phyloP scores from a whole-genome alignment of 139 green algal genomes.

The Pedinophyceae sp. region DNA sequence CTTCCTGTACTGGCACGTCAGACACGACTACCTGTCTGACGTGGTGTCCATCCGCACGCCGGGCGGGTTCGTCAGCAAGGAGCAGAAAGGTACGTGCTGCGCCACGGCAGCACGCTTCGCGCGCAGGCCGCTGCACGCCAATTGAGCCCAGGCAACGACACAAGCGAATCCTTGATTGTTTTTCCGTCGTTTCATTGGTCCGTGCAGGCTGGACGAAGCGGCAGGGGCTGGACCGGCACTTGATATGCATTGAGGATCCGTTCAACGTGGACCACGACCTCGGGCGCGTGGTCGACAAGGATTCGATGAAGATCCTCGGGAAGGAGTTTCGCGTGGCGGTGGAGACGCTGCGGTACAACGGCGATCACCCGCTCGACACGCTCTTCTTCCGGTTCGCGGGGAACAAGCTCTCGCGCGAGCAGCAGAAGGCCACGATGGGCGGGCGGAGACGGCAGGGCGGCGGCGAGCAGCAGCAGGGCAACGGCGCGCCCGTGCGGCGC shows the following conservation, averaged over 20 bases:
- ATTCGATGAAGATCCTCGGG: slow-evolving; percentile 24
- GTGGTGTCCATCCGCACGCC: slow-evolving; percentile 54
- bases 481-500: no score
- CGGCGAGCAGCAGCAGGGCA: no score
- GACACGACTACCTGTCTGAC: slow-evolving; percentile 63
- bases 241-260: slow-evolving; percentile 81
- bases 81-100: no score
- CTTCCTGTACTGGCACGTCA: slow-evolving; percentile 63
- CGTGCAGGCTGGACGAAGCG: slow-evolving; percentile 10
- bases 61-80: slow-evolving; percentile 51
- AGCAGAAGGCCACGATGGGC: no score
- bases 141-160: not conserved
- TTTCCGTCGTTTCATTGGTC: not conserved
- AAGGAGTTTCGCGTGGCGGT: no score
- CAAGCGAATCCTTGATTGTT: not conserved
- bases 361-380: no score
- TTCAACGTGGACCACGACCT: slow-evolving; percentile 83
- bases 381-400: no score
- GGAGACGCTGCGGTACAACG: no score
- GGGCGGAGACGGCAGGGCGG: no score
- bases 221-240: slow-evolving; percentile 72
- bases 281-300: slow-evolving; percentile 67
- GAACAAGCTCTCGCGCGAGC: no score
- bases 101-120: no score
- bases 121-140: no score